Base-by-base conservation (phyloP, 805 yeast species). In the Nakazawaea ambrosiae region DNA sequence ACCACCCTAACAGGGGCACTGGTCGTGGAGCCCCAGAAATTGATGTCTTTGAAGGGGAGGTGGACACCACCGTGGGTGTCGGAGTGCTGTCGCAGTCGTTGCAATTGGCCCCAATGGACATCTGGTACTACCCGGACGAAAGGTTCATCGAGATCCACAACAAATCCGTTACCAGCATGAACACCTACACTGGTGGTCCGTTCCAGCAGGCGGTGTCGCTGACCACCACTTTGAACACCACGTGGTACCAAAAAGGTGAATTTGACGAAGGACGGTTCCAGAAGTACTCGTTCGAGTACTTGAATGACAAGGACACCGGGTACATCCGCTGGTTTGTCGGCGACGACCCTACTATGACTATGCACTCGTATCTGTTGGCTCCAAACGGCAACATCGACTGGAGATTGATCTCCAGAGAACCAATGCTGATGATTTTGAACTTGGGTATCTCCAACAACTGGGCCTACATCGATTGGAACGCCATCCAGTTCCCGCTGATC, bases 11-110 rank as follows among this genome's bases (percentile, higher is more conserved):
- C 46, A 53, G 55, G n/a, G 74, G 73, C 14, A 45, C 44, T 5
- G 75, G 75, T 6, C 57, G 75, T 46, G 74, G 75, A 18, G 73
- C 73, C 0, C 72, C 73, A 6, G 73, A 67, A 53, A 66, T 70
- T 43, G 76, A 70, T 58, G 60, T 64, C 20, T 46, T 70, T 22
- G 76, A 70, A 57, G 75, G 66, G 40, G 69, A 65, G 33, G 50
- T 58, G 16, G 60, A 61, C 31, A 53, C 62, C 12, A 50, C 40
- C 23, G 24, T 50, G 11, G 41, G 45, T 17, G 46, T 57, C 36
- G 75, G 75, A 27, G 60, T 66, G 22, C 75, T 64, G 4, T 67
- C 75, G 1, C 77, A 70, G 45, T 67, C 76, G 0, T 55, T 65
- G 42, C 75, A 70, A 51, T 51, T 70, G 43, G 75, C 75, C 7